phyloP scores from a whole-genome alignment of 2,329 filamentous ascomycete species.

The Penicillium nordicum region DNA sequence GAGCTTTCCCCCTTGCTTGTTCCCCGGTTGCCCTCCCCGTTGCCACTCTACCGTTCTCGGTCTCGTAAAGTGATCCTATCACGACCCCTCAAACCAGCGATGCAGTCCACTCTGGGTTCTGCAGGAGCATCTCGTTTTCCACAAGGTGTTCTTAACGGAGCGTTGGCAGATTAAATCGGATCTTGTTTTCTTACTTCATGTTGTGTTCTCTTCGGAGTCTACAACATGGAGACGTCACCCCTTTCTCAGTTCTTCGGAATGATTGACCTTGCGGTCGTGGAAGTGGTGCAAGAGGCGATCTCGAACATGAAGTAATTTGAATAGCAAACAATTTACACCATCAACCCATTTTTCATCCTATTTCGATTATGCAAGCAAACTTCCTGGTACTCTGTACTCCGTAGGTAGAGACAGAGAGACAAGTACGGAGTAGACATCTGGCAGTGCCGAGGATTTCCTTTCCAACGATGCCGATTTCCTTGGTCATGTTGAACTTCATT shows the following conservation, averaged over 20 bases:
- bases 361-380: neutral
- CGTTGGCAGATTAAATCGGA: constrained; percentile 64
- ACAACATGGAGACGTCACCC: constrained; percentile 4
- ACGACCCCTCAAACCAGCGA: constrained; percentile 55
- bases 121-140: constrained; percentile 65
- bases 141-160: constrained; percentile 76
- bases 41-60: constrained; percentile 6
- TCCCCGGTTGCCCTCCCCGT: neutral
- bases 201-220: constrained; percentile 14
- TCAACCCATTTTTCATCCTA: neutral
- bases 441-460: neutral
- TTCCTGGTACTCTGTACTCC: neutral
- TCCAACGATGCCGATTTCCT: neutral
- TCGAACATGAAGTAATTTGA: constrained; percentile 9
- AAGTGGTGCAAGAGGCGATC: constrained; percentile 15
- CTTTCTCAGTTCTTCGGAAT: constrained; percentile 11
- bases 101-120: constrained; percentile 67
- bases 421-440: neutral
- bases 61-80: constrained; percentile 9
- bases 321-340: constrained; percentile 3
- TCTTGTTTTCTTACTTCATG: constrained; percentile 23
- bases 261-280: constrained; percentile 15
- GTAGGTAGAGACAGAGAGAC: too few relatives aligned
- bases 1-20: neutral
- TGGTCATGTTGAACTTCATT: neutral